Conservation (phyloP, 2,329 filamentous ascomycete genomes). For the Ambrosiella xylebori region DNA sequence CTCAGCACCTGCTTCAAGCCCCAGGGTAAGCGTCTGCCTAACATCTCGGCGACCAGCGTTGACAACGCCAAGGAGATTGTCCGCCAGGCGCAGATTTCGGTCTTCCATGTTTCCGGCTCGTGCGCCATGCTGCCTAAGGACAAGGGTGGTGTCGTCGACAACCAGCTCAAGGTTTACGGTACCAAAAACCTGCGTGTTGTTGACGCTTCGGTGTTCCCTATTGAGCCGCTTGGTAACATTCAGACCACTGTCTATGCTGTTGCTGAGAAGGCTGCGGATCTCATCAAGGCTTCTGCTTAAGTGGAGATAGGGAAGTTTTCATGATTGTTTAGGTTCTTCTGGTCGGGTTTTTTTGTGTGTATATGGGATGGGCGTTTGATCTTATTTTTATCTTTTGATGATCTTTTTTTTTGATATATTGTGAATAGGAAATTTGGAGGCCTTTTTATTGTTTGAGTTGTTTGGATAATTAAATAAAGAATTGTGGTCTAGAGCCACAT, state of each 20-base stretch:
- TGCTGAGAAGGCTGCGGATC: constrained; percentile 24
- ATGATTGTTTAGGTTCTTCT: neutral
- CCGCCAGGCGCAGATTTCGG: constrained; percentile 20
- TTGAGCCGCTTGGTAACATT: constrained; percentile 24
- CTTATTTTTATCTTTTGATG: neutral
- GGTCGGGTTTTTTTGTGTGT: neutral
- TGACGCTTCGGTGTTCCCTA: constrained; percentile 29
- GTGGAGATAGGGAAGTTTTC: neutral
- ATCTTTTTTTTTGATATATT: too few species aligned
- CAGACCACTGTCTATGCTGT: constrained; percentile 18
- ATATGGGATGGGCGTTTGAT: neutral
- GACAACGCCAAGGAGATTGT: constrained; percentile 23
- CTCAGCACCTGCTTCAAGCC: constrained; percentile 26
- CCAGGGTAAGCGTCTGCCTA: constrained; percentile 18
- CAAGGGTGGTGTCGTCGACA: constrained; percentile 28
- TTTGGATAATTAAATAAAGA: too few species aligned
- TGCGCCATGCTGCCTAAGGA: constrained; percentile 30
- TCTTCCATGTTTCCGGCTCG: constrained; percentile 33
- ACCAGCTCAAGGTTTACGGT: constrained; percentile 27
- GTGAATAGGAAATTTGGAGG: too few species aligned
- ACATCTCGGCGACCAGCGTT: constrained; percentile 18
- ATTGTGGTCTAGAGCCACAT: too few species aligned
- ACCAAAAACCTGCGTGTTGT: constrained; percentile 27
- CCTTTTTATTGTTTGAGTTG: too few species aligned
- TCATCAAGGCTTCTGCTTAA: constrained; percentile 18